Evolutionary conservation across 768 basidiomycete species (phyloP), one percentile per base, ranked within the genome.

Genomic region (Phylloporus scabripes): DNA sequence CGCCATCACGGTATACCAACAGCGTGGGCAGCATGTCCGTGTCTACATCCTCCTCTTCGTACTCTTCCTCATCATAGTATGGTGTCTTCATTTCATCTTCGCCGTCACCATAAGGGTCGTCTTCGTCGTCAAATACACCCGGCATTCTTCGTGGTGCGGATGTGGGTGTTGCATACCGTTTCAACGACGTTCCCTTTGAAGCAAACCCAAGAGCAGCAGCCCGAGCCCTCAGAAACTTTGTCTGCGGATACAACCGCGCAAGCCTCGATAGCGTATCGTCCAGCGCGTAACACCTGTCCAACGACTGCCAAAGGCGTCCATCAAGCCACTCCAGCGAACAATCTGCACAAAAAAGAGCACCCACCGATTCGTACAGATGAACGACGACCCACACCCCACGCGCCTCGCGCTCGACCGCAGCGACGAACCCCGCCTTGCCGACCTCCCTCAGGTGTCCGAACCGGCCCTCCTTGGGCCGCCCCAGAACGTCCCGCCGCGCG

Each of bases 391-490:
- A 92, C 12, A 82, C 75, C 1, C 76, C 78, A 42, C 68, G 71
- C 28, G 78, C 79, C 63, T 89, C 89, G 28, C 76, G 70, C 63
- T 92, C 89, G 2, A 92, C 80, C 1, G 89, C 87, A 45, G 72
- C 67, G 48, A 92, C 72, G 59, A 83, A 92, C 18, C 85, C 85
- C 48, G 77, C 74, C 51, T 78, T 65, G 1, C 87, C 89, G 3
- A 92, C 87, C 63, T 92, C 90, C 41, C 90, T 71, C 55, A 92
- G 62, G 66, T 92, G 85, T 1, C 89, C 88, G 68, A 87, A 91
- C 48, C 72, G 66, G 0, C 82, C 82, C 46, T 77, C 72, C 52
- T 72, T 73, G 31, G 63, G 66, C 23, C 73, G 68, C 0, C 81
- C 81, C 45, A 78, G 73, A 14, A 77, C 54, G 56, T 77, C 77